A percentile compares a stretch with the other conserved stretches of the same genome.
These are phyloP conservation scores for Rhizopogon vesiculosus DNA, from an alignment of 768 basidiomycete genomes.

Conservation along the genomic window DNA sequence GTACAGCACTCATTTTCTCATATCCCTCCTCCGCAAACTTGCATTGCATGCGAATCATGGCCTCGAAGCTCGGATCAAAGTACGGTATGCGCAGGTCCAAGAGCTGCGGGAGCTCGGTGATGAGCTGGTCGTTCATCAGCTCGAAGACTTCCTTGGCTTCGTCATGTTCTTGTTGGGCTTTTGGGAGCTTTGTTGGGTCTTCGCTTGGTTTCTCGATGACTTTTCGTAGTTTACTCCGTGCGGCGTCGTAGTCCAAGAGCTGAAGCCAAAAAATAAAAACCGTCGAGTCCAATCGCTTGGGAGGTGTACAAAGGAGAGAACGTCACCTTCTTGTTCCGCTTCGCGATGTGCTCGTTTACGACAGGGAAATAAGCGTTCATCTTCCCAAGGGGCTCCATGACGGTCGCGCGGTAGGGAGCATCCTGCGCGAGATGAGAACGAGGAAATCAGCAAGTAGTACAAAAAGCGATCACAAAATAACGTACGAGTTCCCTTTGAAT, in stretches of 20 bases:
- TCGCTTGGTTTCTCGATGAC: conserved; percentile 89
- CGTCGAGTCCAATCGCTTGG: neutral
- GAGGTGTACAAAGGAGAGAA: neutral
- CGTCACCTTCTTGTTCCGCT: conserved; percentile 92
- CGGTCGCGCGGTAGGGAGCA: conserved; percentile 88
- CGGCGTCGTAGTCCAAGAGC: conserved; percentile 94
- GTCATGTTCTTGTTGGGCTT: conserved; percentile 93
- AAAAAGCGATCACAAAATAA: conserved; percentile 8
- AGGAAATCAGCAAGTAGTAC: neutral
- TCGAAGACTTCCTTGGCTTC: conserved; percentile 94
- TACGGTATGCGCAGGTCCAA: conserved; percentile 95
- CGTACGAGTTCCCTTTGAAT: conserved; percentile 82
- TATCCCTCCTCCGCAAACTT: conserved; percentile 99
- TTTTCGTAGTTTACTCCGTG: conserved; percentile 87
- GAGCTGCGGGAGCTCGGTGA: conserved; percentile 85
- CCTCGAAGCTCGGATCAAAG: conserved; percentile 98
- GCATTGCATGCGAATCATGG: conserved; percentile 97
- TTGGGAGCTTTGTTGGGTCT: conserved; percentile 87
- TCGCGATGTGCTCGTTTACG: conserved; percentile 89
- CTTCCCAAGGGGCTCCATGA: conserved; percentile 93
- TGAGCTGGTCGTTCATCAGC: conserved; percentile 87
- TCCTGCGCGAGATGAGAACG: conserved; percentile 48
- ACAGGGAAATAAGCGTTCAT: conserved; percentile 94
- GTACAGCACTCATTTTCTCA: conserved; percentile 92
- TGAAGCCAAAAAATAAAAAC: conserved; percentile 23